Conservation (phyloP, 306 rosid species). For the Hippophae rhamnoides region DNA sequence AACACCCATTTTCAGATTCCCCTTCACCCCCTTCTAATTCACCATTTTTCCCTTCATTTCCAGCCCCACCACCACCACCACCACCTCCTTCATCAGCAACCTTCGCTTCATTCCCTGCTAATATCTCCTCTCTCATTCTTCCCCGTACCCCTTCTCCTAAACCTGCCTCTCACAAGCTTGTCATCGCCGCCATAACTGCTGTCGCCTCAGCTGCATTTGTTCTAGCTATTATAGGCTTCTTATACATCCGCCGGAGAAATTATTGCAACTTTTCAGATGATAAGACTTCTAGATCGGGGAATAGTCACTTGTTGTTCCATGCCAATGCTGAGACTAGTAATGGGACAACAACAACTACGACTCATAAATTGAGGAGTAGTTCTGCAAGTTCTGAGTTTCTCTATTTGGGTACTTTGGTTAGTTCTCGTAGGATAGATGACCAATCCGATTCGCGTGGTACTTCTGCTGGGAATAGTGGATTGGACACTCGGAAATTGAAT, state of each 20-base stretch:
- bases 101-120: conserved; percentile 81
- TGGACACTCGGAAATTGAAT: conserved; percentile 36
- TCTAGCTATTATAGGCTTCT: conserved; percentile 25
- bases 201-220: conserved; percentile 29
- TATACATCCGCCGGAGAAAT: conserved; percentile 41
- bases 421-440: conserved; percentile 48
- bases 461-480: not conserved
- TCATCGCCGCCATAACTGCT: conserved; percentile 37
- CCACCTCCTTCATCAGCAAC: conserved; percentile 31
- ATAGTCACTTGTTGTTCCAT: conserved; percentile 44
- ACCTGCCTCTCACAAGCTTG: conserved; percentile 32
- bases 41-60: conserved; percentile 76
- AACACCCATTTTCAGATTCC: conserved; percentile 53
- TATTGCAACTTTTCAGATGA: conserved; percentile 31
- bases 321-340: conserved; percentile 20
- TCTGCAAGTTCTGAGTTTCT: conserved; percentile 80
- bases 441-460: conserved; percentile 16
- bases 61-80: conserved; percentile 52
- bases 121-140: conserved; percentile 71
- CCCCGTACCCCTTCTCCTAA: conserved; percentile 37
- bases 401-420: conserved; percentile 76
- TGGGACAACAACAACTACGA: conserved; percentile 5
- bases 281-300: conserved; percentile 67
- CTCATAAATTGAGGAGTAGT: conserved; percentile 26
- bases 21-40: conserved; percentile 36